A percentile compares a stretch with the other conserved stretches of the same genome.
phyloP scores from a whole-genome alignment of 768 basidiomycete species.

The Boletales sp. region DNA sequence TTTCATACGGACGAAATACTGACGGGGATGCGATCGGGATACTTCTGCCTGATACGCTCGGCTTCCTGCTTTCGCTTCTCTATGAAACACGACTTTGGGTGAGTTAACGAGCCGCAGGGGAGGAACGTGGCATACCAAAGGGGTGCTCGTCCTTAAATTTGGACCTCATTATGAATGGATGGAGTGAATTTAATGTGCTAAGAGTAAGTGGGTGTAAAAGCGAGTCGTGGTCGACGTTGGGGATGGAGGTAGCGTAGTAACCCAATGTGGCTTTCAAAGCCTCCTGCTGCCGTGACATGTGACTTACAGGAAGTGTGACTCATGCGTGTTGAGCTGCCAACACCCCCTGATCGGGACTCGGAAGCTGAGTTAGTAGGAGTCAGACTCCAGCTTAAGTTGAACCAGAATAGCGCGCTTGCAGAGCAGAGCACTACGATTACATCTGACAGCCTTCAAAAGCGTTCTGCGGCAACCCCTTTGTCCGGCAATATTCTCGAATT shows the following conservation, averaged over 20 bases:
- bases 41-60: slow-evolving; percentile 98
- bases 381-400: too few species aligned
- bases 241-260: slow-evolving; percentile 18
- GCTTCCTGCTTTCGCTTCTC: slow-evolving; percentile 99
- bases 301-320: slow-evolving; percentile 26
- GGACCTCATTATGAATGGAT: slow-evolving; percentile 63
- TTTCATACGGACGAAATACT: slow-evolving; percentile 26
- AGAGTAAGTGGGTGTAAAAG: slow-evolving; percentile 7
- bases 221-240: slow-evolving; percentile 25
- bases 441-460: neutral
- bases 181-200: slow-evolving; percentile 1
- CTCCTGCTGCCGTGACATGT: slow-evolving; percentile 33
- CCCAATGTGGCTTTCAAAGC: slow-evolving; percentile 27
- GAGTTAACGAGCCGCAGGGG: slow-evolving; percentile 33
- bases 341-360: too few species aligned
- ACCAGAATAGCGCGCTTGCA: neutral
- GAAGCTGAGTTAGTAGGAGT: too few species aligned
- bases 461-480: too few species aligned
- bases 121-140: slow-evolving; percentile 61
- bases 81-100: slow-evolving; percentile 31
- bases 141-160: slow-evolving; percentile 99
- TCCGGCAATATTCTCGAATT: neutral
- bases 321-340: slow-evolving; percentile 1
- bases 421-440: slow-evolving; percentile 1
- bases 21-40: slow-evolving; percentile 96